These are phyloP conservation scores for Kwoniella sp. DNA, from an alignment of 768 basidiomycete species.

Conservation along the genomic window DNA sequence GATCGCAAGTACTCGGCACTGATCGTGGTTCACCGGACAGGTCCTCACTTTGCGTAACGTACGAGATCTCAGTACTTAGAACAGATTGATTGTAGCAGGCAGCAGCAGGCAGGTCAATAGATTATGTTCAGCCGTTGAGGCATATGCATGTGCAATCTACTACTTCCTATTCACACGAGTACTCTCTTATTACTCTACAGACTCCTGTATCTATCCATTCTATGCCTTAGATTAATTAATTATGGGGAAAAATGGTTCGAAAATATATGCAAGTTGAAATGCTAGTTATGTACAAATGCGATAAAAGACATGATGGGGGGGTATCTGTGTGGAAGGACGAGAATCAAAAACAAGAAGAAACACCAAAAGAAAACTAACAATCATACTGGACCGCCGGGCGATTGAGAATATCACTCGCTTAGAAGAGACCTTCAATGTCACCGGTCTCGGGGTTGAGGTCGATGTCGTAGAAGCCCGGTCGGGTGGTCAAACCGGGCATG, in stretches of 20 bases:
- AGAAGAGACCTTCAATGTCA: slow-evolving; percentile 84
- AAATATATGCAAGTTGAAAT: not conserved
- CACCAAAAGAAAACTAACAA: slow-evolving; percentile 9
- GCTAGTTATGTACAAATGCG: not conserved
- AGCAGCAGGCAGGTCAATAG: not conserved
- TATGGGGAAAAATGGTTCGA: too few species aligned
- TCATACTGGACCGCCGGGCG: too few species aligned
- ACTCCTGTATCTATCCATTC: slow-evolving; percentile 6
- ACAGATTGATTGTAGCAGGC: too few species aligned
- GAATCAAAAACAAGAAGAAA: slow-evolving; percentile 2
- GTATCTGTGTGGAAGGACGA: too few species aligned
- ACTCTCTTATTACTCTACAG: not conserved
- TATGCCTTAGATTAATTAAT: too few species aligned
- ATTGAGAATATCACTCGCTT: slow-evolving; percentile 28
- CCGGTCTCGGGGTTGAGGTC: slow-evolving; percentile 64
- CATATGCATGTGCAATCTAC: slow-evolving; percentile 12
- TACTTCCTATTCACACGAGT: not conserved
- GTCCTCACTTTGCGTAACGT: slow-evolving; percentile 3
- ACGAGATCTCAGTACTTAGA: too few species aligned
- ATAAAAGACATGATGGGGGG: slow-evolving; percentile 3
- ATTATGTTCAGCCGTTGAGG: slow-evolving; percentile 21
- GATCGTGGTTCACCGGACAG: slow-evolving; percentile 2
- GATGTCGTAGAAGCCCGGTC: slow-evolving; percentile 66
- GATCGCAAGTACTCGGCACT: too few species aligned
- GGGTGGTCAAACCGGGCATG: slow-evolving; percentile 92